These are phyloP conservation scores for Moniliophthora roreri DNA, from an alignment of 1,284 basidiomycete species.

Conservation along the genomic window DNA sequence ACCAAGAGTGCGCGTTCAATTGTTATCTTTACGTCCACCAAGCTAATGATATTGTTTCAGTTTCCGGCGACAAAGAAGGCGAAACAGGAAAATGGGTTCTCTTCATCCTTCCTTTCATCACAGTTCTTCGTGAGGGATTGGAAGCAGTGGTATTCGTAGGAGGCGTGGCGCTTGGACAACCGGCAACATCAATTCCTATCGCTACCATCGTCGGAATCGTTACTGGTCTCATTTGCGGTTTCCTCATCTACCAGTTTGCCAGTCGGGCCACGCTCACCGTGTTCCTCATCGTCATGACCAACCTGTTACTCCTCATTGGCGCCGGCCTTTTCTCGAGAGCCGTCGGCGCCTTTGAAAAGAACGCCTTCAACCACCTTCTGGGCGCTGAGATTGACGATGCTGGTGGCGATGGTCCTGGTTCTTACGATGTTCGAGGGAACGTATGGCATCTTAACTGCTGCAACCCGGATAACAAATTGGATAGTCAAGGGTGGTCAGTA, in stretches of 20 bases:
- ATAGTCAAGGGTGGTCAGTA: conserved; percentile 67
- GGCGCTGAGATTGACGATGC: conserved; percentile 79
- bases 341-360: conserved; percentile 67
- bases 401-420: conserved; percentile 79
- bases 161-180: conserved; percentile 83
- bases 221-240: conserved; percentile 69
- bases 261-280: conserved; percentile 70
- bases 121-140: conserved; percentile 89
- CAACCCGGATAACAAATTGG: conserved; percentile 61
- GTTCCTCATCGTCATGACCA: conserved; percentile 88
- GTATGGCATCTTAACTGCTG: conserved; percentile 91
- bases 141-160: conserved; percentile 94
- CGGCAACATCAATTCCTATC: conserved; percentile 84
- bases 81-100: conserved; percentile 78
- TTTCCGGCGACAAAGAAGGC: conserved; percentile 36
- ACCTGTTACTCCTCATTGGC: conserved; percentile 88
- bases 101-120: conserved; percentile 86
- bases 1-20: conserved; percentile 37
- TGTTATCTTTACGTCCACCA: not conserved
- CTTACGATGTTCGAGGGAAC: conserved; percentile 75
- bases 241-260: conserved; percentile 75
- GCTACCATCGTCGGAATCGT: conserved; percentile 84
- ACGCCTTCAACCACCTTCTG: conserved; percentile 69
- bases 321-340: conserved; percentile 84
- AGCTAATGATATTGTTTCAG: not conserved